phyloP scores from a whole-genome alignment of 2,329 filamentous ascomycete species.

The Bipolaris gigantea region DNA sequence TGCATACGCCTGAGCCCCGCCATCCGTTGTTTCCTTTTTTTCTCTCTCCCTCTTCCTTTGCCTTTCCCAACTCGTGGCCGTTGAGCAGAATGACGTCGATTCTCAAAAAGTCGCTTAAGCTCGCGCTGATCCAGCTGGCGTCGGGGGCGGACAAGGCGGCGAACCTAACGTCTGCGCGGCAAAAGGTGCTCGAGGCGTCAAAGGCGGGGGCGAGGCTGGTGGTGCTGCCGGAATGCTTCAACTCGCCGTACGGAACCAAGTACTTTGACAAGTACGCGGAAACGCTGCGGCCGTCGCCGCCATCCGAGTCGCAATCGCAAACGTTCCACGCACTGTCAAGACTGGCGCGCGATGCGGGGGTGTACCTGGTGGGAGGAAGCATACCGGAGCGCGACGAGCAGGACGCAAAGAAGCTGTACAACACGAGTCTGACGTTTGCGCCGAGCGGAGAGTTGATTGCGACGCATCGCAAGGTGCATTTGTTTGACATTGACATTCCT shows the following conservation, averaged over 20 bases:
- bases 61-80: no score
- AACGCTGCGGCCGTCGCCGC: slow-evolving; percentile 76
- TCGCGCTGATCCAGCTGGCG: slow-evolving; percentile 54
- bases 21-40: no score
- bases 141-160: slow-evolving; percentile 70
- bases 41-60: no score
- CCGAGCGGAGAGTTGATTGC: slow-evolving; percentile 79
- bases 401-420: slow-evolving; percentile 72
- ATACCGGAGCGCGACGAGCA: slow-evolving; percentile 77
- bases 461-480: slow-evolving; percentile 88
- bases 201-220: slow-evolving; percentile 76
- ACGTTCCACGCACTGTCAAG: slow-evolving; percentile 81
- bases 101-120: slow-evolving; percentile 44
- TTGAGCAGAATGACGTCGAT: slow-evolving; percentile 28
- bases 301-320: slow-evolving; percentile 69
- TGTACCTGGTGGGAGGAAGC: slow-evolving; percentile 86
- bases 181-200: slow-evolving; percentile 81
- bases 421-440: slow-evolving; percentile 83
- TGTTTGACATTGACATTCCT: slow-evolving; percentile 98
- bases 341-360: slow-evolving; percentile 75
- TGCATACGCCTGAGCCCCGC: no score
- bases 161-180: slow-evolving; percentile 80
- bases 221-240: slow-evolving; percentile 97
- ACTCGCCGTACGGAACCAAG: slow-evolving; percentile 90
- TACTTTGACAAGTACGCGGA: slow-evolving; percentile 94